These are phyloP conservation scores for Picea sitchensis DNA, from an alignment of 75 land plant genomes.

Conservation along the genomic window DNA sequence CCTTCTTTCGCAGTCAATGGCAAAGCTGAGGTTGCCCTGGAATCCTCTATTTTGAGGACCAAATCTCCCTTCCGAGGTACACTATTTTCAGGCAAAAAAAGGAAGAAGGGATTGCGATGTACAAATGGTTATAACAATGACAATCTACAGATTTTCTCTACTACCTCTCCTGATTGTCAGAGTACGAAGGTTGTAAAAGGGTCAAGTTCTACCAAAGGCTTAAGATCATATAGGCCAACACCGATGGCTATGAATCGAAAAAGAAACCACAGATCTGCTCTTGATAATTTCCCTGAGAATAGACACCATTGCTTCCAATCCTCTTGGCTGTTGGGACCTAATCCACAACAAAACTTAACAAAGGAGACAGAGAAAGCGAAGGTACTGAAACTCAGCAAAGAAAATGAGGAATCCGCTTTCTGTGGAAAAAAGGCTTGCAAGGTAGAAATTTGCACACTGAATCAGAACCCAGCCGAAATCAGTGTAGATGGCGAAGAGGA, in stretches of 20 bases:
- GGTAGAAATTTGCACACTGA: constrained; percentile 1
- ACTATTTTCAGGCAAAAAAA: neutral
- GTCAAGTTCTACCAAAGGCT: constrained; percentile 1
- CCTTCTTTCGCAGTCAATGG: neutral
- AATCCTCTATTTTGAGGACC: neutral
- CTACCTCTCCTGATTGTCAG: neutral
- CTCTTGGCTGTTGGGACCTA: neutral
- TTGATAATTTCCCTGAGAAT: neutral
- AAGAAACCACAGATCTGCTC: constrained; percentile 1
- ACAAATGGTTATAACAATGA: neutral
- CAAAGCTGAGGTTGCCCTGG: neutral
- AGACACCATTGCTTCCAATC: neutral
- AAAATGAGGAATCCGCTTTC: neutral
- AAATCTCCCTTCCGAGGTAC: constrained; percentile 1
- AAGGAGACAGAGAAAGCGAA: neutral
- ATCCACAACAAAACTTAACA: neutral
- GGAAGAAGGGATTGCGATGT: constrained; percentile 2
- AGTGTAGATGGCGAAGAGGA: constrained; percentile 2
- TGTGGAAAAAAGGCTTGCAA: neutral
- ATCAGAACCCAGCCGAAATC: constrained; percentile 14
- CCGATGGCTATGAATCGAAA: neutral
- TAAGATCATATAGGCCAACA: constrained; percentile 6
- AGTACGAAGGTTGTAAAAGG: neutral
- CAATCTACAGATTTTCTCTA: neutral
- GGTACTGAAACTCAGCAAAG: neutral